A percentile compares a stretch with the other conserved stretches of the same genome.
phyloP scores from a whole-genome alignment of 2,329 filamentous ascomycete genomes.

The Colletotrichum sp. region DNA sequence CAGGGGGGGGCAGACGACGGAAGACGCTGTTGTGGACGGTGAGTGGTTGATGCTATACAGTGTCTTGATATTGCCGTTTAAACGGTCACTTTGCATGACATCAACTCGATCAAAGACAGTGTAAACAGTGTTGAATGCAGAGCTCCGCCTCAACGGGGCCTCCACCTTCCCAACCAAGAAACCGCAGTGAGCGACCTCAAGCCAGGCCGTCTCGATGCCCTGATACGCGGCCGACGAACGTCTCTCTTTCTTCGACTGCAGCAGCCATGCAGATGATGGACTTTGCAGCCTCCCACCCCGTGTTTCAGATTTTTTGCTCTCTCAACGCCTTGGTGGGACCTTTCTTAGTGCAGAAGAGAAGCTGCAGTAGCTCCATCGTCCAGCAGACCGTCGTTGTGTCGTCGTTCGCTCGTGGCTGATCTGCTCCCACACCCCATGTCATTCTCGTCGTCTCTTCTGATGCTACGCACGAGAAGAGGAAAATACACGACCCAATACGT shows the following conservation, averaged over 20 bases:
- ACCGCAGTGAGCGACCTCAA: not conserved
- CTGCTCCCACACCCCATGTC: not conserved
- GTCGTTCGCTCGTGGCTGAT: not conserved
- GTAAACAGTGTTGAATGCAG: not conserved
- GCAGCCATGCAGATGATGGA: not conserved
- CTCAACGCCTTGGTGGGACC: conserved; percentile 7
- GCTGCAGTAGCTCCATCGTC: not conserved
- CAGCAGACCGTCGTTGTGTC: not conserved
- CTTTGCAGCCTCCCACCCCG: not conserved
- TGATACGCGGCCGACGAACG: not conserved
- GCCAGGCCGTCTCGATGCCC: not conserved
- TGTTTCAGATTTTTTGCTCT: conserved; percentile 1
- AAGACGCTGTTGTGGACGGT: conserved; percentile 11
- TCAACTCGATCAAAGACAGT: not conserved
- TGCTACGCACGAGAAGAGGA: not conserved
- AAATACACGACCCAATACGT: not conserved
- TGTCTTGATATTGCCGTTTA: not conserved
- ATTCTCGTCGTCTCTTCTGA: not conserved
- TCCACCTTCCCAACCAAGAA: not conserved
- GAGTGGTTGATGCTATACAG: conserved; percentile 2
- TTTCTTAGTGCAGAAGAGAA: not conserved
- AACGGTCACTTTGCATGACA: not conserved
- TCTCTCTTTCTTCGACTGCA: not conserved
- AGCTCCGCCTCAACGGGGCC: not conserved
- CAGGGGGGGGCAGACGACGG: not conserved